Conservation (phyloP, 148 eudicot species). For the Rhododendron mucronatum region DNA sequence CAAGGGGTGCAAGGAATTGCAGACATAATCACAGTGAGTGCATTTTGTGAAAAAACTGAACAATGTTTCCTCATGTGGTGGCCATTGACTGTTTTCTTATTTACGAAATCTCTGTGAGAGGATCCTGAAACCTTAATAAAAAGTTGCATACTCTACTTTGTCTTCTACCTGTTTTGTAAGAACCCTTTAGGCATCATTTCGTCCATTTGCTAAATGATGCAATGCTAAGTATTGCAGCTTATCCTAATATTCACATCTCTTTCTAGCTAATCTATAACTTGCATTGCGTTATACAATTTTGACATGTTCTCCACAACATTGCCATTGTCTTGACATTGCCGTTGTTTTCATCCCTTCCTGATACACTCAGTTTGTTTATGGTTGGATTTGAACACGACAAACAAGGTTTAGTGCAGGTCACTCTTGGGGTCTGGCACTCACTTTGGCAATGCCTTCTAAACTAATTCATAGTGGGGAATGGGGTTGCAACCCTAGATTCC, state of each 20-base stretch:
- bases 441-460: conserved; percentile 1
- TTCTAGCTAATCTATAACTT: background rate
- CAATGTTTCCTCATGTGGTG: background rate
- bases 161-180: background rate
- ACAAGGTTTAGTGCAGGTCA: background rate
- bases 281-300: background rate
- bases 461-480: background rate
- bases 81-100: background rate
- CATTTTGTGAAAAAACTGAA: background rate
- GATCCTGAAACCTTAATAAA: background rate
- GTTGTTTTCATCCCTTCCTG: background rate
- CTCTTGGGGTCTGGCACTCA: background rate
- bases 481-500: background rate
- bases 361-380: background rate
- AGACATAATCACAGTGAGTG: conserved; percentile 89
- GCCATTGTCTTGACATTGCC: background rate
- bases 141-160: background rate
- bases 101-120: background rate
- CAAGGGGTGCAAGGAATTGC: conserved; percentile 98
- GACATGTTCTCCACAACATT: background rate
- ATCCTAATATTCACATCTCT: background rate
- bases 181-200: background rate
- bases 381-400: background rate
- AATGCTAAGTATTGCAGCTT: background rate
- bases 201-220: background rate